Evolutionary conservation across 2,329 filamentous ascomycete species (phyloP).

Genomic region (Shiraia bambusicola): DNA sequence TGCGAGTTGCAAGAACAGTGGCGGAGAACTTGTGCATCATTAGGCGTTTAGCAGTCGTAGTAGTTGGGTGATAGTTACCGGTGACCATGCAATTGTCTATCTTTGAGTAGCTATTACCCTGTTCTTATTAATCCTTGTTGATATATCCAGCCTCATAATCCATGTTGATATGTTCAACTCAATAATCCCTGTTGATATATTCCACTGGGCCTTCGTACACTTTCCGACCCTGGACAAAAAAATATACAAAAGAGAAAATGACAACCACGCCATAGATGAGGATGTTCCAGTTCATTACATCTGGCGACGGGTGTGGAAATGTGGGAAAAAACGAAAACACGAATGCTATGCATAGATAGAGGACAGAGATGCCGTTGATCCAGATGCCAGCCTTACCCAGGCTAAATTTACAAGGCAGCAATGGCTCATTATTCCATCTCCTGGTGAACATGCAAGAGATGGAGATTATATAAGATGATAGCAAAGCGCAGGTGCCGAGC

Average conservation of each 20-base stretch:
- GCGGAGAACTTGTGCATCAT: no score
- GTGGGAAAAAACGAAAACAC: conserved; percentile 51
- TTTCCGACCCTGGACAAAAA: conserved; percentile 44
- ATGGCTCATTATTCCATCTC: conserved; percentile 44
- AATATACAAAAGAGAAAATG: conserved; percentile 48
- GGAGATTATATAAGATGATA: conserved; percentile 41
- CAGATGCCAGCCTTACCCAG: conserved; percentile 49
- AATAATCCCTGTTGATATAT: conserved; percentile 20
- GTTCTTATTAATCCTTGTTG: conserved; percentile 12
- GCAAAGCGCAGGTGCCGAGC: conserved; percentile 22
- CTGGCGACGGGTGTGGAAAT: conserved; percentile 24
- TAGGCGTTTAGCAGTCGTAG: no score
- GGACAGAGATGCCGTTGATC: conserved; percentile 47
- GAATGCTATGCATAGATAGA: conserved; percentile 45
- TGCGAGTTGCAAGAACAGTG: no score
- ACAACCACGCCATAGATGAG: conserved; percentile 50
- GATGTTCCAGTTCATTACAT: conserved; percentile 53
- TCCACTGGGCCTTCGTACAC: conserved; percentile 43
- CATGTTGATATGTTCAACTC: conserved; percentile 28
- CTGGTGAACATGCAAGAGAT: conserved; percentile 52
- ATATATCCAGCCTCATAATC: conserved; percentile 20
- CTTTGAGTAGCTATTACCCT: no score
- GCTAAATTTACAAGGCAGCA: conserved; percentile 50
- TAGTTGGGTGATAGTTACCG: no score
- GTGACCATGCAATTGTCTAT: no score